phyloP scores from a whole-genome alignment of 2,329 filamentous ascomycete genomes.

The Neurospora sp. region DNA sequence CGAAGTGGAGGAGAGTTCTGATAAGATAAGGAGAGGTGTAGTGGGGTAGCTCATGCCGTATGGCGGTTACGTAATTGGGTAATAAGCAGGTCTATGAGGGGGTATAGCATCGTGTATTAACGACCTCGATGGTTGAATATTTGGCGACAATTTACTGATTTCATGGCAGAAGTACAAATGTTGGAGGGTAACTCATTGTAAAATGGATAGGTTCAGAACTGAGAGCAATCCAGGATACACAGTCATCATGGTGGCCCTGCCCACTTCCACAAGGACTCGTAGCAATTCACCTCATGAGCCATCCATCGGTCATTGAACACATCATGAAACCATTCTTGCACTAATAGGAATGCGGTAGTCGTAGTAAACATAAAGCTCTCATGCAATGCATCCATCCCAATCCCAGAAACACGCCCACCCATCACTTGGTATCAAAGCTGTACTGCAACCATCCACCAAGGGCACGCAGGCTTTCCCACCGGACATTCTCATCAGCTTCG shows the following conservation, averaged over 20 bases:
- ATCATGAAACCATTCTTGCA: not conserved
- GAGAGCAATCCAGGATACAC: no score
- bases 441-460: conserved; percentile 60
- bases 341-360: not conserved
- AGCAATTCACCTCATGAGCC: not conserved
- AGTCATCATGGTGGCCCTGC: not conserved
- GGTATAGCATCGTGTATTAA: not conserved
- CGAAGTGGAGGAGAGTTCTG: not conserved
- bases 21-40: not conserved
- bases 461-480: conserved; percentile 86
- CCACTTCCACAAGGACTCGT: not conserved
- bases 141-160: not conserved
- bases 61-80: not conserved
- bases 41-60: not conserved
- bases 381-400: not conserved
- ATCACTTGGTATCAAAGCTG: conserved; percentile 41
- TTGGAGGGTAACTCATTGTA: no score
- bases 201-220: no score
- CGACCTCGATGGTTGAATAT: not conserved
- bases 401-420: not conserved
- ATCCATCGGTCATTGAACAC: not conserved
- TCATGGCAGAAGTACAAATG: not conserved
- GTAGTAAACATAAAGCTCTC: not conserved
- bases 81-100: not conserved
- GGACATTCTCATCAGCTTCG: conserved; percentile 75